Evolutionary conservation across 2,329 filamentous ascomycete genomes (phyloP), one percentile per base, ranked within the genome.

Genomic region (Sarocladium brachiariae): DNA sequence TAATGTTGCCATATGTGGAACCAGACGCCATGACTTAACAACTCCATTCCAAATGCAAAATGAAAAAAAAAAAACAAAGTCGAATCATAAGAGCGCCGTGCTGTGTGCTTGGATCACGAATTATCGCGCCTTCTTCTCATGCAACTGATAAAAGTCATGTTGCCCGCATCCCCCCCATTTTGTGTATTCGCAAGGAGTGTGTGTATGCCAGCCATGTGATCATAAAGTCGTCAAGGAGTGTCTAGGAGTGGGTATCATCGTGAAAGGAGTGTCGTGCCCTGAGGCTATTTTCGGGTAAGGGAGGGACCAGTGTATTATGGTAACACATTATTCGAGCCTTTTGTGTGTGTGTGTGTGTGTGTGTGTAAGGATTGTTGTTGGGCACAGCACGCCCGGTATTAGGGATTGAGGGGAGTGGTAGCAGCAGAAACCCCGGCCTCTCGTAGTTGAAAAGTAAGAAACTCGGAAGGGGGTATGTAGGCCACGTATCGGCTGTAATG

Each of bases 221-320:
- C 59, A 57, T 63, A 57, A 63, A 60, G 58, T 59, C 57, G 59
- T 57, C n/a, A 48, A 63, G 63, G 65, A 69, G 61, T 57, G 63
- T 64, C 60, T 62, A 65, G 65, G 63, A 34, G 25, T 48, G 45
- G 45, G 45, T 48, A 48, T 48, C 25, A 30, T 48, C 45, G 45
- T 48, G 6, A n/a, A 48, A 34, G 45, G 45, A 48, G 18, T 33
- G 45, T 45, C 45, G 45, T 34, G 45, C 45, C 45, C 23, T 34
- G 27, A 10, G 18, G 45, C 11, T 27, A 11, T 48, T 18, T 8
- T n/a, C 23, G 21, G 14, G n/a, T 30, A 30, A 46, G 41, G 41
- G 30, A 18, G n/a, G 41, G 23, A 8, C 13, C 7, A 30, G 4
- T 10, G 21, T 46, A 30, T 46, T 27, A 27, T 46, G 23, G 11